These are phyloP conservation scores for Dissophora globulifera DNA, from an alignment of 192 early-diverging fungal species.

Conservation along the genomic window DNA sequence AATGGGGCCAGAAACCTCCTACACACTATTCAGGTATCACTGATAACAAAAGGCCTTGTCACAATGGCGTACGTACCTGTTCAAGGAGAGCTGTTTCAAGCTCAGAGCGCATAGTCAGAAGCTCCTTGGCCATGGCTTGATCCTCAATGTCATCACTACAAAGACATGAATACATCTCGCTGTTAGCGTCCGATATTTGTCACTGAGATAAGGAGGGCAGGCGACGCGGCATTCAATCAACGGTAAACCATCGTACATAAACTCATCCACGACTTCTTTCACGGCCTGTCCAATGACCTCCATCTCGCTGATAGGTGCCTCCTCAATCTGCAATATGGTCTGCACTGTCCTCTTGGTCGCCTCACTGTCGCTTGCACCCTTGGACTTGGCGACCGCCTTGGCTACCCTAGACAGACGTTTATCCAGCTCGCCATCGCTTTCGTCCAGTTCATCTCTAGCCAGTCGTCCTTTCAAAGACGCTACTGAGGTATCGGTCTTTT, in stretches of 20 bases:
- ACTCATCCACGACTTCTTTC: conserved; percentile 30
- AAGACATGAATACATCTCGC: background rate
- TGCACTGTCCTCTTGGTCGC: conserved; percentile 14
- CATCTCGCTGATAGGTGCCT: conserved; percentile 45
- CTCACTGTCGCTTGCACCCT: background rate
- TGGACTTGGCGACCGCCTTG: background rate
- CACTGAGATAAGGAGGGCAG: background rate
- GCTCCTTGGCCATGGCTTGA: conserved; percentile 13
- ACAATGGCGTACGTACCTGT: conserved; percentile 14
- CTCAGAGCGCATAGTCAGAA: conserved; percentile 14
- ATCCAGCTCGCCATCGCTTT: conserved; percentile 12
- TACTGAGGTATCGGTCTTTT: background rate
- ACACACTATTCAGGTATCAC: no score
- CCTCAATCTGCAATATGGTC: conserved; percentile 25
- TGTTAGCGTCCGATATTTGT: background rate
- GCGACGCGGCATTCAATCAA: background rate
- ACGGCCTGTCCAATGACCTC: conserved; percentile 49
- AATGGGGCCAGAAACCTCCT: no score
- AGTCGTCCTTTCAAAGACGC: background rate
- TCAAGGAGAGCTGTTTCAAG: conserved; percentile 39
- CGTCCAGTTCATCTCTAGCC: background rate
- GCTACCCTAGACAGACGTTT: background rate
- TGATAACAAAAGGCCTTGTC: no score
- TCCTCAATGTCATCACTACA: conserved; percentile 31
- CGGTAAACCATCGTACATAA: conserved; percentile 23